phyloP scores from a whole-genome alignment of 805 yeast genomes.

The Kodamaea laetipori region DNA sequence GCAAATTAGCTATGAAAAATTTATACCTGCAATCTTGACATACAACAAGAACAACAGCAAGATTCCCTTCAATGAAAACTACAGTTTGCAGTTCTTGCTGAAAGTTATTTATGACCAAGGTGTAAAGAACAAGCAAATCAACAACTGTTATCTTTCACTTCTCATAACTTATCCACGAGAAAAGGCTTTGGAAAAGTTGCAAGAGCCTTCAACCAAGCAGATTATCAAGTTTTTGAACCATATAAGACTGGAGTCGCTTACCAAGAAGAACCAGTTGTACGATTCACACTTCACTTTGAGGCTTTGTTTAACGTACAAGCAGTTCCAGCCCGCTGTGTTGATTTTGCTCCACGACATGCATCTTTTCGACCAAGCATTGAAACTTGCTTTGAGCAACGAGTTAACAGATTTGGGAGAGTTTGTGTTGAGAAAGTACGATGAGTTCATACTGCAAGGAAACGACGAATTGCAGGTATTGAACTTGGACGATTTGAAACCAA shows the following conservation, averaged over 20 bases:
- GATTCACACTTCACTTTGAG: conserved; percentile 78
- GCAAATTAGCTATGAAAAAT: conserved; percentile 57
- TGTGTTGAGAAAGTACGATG: conserved; percentile 37
- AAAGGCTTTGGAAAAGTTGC: conserved; percentile 2
- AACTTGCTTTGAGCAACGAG: conserved; percentile 64
- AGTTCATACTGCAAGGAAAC: conserved; percentile 16
- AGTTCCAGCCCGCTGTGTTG: conserved; percentile 66
- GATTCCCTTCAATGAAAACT: conserved; percentile 52
- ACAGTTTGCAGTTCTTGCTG: conserved; percentile 64
- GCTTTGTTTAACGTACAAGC: conserved; percentile 61
- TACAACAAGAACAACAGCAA: conserved; percentile 54
- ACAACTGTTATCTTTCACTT: conserved; percentile 70
- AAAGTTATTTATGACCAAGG: conserved; percentile 47
- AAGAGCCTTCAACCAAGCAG: conserved; percentile 44
- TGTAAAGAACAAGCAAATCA: conserved; percentile 49
- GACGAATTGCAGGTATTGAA: conserved; percentile 13
- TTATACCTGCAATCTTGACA: conserved; percentile 75
- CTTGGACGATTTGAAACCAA: background rate
- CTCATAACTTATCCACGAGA: conserved; percentile 48
- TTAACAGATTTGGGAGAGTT: conserved; percentile 55
- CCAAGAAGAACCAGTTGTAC: conserved; percentile 31
- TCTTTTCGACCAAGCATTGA: conserved; percentile 78
- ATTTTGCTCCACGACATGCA: conserved; percentile 66
- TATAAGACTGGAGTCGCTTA: conserved; percentile 22
- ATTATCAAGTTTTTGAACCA: conserved; percentile 34